Conservation (phyloP, 495 filamentous ascomycete species). For the Xylaria cubensis region DNA sequence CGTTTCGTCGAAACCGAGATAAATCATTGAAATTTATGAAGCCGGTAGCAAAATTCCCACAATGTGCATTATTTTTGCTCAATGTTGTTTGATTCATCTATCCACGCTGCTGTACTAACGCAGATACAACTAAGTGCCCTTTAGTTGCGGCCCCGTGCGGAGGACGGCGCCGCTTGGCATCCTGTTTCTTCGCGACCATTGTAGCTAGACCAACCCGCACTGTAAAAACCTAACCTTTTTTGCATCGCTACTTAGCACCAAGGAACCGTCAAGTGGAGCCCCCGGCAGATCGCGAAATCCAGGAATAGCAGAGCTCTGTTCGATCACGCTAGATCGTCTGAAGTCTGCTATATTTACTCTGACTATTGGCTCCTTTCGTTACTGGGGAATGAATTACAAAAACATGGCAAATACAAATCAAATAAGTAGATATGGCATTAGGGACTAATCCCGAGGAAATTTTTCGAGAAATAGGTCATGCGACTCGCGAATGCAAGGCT, state of each 20-base stretch:
- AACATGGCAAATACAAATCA: slow-evolving; percentile 16
- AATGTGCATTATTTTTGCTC: neutral
- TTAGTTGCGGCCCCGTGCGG: neutral
- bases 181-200: slow-evolving; percentile 1
- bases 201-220: neutral
- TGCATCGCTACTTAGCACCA: slow-evolving; percentile 7
- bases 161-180: slow-evolving; percentile 14
- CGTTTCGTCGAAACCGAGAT: neutral
- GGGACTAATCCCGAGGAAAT: neutral
- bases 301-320: slow-evolving; percentile 14
- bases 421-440: slow-evolving; percentile 1
- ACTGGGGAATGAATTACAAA: neutral
- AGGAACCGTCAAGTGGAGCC: slow-evolving; percentile 9
- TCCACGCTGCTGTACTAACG: too few species aligned
- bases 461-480: neutral
- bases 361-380: neutral
- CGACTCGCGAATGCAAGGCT: neutral
- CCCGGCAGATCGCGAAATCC: slow-evolving; percentile 21
- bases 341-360: slow-evolving; percentile 19
- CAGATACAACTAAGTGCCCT: neutral
- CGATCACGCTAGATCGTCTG: slow-evolving; percentile 18
- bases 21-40: neutral
- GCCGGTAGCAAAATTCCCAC: neutral
- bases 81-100: neutral
- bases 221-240: slow-evolving; percentile 1